Evolutionary conservation across 495 filamentous ascomycete species (phyloP).

Genomic region (Clohesyomyces aquaticus): DNA sequence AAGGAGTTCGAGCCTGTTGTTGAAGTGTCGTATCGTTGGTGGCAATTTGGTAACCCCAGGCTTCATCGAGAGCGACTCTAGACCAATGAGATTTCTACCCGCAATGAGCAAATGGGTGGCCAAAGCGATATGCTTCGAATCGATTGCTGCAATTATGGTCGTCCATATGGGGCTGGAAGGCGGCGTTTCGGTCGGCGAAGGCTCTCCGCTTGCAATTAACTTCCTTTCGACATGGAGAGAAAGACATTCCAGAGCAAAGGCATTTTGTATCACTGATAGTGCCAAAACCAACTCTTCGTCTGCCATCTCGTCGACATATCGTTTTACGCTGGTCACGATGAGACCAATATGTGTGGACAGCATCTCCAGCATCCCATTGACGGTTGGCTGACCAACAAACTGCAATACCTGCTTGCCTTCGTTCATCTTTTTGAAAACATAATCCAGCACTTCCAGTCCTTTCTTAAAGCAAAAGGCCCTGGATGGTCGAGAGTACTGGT

Average conservation of each 20-base stretch:
- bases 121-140: constrained; percentile 63
- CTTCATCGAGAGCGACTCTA: constrained; percentile 70
- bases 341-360: constrained; percentile 51
- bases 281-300: constrained; percentile 41
- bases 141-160: constrained; percentile 68
- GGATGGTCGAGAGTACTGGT: constrained; percentile 51
- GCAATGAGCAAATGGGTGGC: constrained; percentile 74
- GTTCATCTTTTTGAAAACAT: constrained; percentile 56
- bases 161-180: constrained; percentile 77
- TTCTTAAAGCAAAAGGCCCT: constrained; percentile 57
- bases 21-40: constrained; percentile 69
- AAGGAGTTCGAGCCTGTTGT: constrained; percentile 69
- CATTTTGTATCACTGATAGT: constrained; percentile 68
- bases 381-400: constrained; percentile 57
- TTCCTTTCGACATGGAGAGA: constrained; percentile 72
- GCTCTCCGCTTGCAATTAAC: constrained; percentile 59
- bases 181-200: constrained; percentile 68
- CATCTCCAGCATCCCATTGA: constrained; percentile 59
- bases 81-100: constrained; percentile 65
- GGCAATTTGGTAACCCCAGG: constrained; percentile 50
- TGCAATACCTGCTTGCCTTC: constrained; percentile 20
- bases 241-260: constrained; percentile 74
- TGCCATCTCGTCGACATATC: constrained; percentile 5
- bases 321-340: constrained; percentile 29
- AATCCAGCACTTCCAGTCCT: constrained; percentile 55